Base-by-base conservation (phyloP, 305 asterid genomes). In the Salvia sclarea region DNA sequence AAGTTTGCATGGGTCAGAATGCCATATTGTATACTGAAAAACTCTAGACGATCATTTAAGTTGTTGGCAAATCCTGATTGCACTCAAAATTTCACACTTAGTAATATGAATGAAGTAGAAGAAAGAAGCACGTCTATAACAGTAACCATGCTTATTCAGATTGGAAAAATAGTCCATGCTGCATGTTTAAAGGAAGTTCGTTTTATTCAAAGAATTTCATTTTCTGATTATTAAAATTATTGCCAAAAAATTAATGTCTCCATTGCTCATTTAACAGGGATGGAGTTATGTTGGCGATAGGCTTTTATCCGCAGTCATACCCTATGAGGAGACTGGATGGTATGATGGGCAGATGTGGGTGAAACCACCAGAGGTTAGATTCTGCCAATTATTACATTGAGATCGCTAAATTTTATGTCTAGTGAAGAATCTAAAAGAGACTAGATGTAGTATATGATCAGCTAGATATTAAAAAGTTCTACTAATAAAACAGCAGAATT, bases 341-440 rank as follows among this genome's bases (percentile, higher is more conserved):
- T 92, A 92, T 25, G 98, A 89, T 69, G 98, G 96, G 28, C 98
- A 92, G 79, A 89, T 92, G 95, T 89, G 98, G 98, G 98, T 89
- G 47, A 92, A 92, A 75, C 98, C 96, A 74, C 98, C 98, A 11
- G 96, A 92, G 95, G 98, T 92, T 53, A 61, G 88, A 69, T 52
- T 50, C 64, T 62, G 25, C 25, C 43, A 41, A 10, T 63, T 35
- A 41, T 41, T 47, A 0, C 37, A 49, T 17, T 72, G 10, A 31
- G 52, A 66, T 13, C 56, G 52, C 56, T 12, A 50, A 25, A 37
- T 11, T 35, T 47, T 22, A 25, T 14, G 14, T 62, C 31, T 50
- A 17, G 44, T 61, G 61, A 40, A 40, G 43, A 48, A 47, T 50
- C 38, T 38, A 62, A 62, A 61, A 49, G 17, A 11, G 58, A 20